Evolutionary conservation across 495 filamentous ascomycete species (phyloP), one percentile per base, ranked within the genome.

Genomic region (Geoglossum glabrum): DNA sequence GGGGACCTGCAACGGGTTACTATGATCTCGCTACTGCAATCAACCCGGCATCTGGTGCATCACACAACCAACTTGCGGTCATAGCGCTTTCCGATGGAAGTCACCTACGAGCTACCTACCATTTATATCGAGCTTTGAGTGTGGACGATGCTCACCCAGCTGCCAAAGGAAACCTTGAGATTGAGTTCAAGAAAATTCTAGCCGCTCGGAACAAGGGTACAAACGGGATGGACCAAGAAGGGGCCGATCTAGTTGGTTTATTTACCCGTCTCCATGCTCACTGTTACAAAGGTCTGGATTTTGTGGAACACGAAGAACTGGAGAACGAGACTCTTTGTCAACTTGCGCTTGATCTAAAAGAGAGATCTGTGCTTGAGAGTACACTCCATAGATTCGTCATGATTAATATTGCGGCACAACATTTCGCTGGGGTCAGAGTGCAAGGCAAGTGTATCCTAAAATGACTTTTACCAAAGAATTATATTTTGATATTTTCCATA

Each of bases 1-100:
- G 86, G 78, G 83, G 83, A 1, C 81, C 79, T 6, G 90, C 92
- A 10, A 75, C 85, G 52, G 82, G 82, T 8, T 95, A 90, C 68
- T 98, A 98, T 65, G 74, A 79, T 57, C 70, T 97, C 31, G 93
- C 93, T 13, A 78, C 79, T 59, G 77, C 81, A 47, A 77, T 97
- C 57, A 77, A 83, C 58, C 90, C 93, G 21, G 72, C 79, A 0
- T 86, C 85, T 43, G 90, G 90, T 30, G 75, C 78, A 28, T 83
- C 87, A 40, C 82, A 94, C 64, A 90, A 98, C 61, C 92, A 97
- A 67, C 74, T 87, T 65, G 89, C 87, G 0, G 84, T 96, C 17
- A 84, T 96, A 59, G 82, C 86, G 30, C 74, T 81, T 43, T 81
- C 82, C 52, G 82, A 86, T 64, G 76, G 72, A 19, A 81, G 87